Evolutionary conservation across 805 yeast genomes (phyloP), one percentile per base, ranked within the genome.

Genomic region (Nadsonia fulvescens): DNA sequence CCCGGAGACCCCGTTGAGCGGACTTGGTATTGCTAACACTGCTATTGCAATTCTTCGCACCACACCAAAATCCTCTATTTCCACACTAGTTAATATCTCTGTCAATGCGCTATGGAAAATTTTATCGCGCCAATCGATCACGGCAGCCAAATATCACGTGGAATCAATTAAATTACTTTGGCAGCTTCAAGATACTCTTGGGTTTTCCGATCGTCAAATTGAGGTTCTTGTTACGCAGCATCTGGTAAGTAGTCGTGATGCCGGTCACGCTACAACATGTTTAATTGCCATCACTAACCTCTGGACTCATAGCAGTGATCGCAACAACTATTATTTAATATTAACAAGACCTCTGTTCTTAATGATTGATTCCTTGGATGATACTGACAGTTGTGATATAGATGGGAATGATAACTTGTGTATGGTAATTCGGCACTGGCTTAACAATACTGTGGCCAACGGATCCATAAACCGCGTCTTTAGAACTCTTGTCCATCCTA

Each of bases 281-380:
- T n/a, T n/a, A n/a, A n/a, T n/a, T n/a, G n/a, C n/a, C n/a, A n/a
- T n/a, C n/a, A n/a, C n/a, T n/a, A n/a, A n/a, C n/a, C n/a, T 83
- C 4, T 86, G 95, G 95, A 57, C 59, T 3, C 86, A 77, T 38
- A 61, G 86, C 1, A 62, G 58, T 22, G 78, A 69, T 18, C 39
- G 50, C 3, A 34, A 44, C 3, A 47, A 49, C 37, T 35, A 36
- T 33, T 70, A 60, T 26, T 35, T 14, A 12, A 21, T 32, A 15
- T 8, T 24, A 10, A 11, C 10, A 4, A 19, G 27, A 15, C 15
- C 25, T 10, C 18, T 13, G 27, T 12, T 28, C 15, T 23, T 14
- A 26, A 14, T 26, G 14, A 25, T 19, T 5, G 26, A 15, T n/a
- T 20, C 9, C 20, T 18, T 28, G 9, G 16, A n/a, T 13, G 6